phyloP scores from a whole-genome alignment of 495 filamentous ascomycete species.

The Podospora anserina region DNA sequence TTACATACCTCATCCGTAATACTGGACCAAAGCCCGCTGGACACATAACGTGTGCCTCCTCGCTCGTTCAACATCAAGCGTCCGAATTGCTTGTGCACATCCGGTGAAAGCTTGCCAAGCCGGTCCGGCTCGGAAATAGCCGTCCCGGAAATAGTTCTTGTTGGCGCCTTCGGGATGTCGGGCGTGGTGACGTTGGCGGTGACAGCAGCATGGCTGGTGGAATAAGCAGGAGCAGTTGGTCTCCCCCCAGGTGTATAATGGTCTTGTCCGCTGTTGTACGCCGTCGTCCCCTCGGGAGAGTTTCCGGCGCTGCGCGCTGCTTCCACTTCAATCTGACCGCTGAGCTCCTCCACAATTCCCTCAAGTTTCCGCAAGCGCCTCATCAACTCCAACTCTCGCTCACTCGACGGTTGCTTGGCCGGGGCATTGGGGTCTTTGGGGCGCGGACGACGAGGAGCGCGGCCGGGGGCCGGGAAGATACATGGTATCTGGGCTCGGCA shows the following conservation, averaged over 20 bases:
- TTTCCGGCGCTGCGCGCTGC: conserved; percentile 39
- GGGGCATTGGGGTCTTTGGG: conserved; percentile 55
- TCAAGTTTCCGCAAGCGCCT: conserved; percentile 75
- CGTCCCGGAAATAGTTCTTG: conserved; percentile 15
- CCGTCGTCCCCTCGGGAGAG: conserved; percentile 36
- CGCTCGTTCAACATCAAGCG: conserved; percentile 78
- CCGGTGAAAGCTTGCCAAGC: conserved; percentile 31
- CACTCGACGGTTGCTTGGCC: conserved; percentile 48
- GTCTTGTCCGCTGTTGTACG: conserved; percentile 15
- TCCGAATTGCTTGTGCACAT: conserved; percentile 68
- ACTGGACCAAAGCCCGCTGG: conserved; percentile 85
- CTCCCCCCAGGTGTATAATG: conserved; percentile 14
- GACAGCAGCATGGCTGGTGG: conserved; percentile 17
- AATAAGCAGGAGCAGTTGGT: conserved; percentile 18
- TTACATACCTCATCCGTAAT: conserved; percentile 68
- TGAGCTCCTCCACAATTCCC: conserved; percentile 66
- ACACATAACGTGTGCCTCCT: conserved; percentile 78
- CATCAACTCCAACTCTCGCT: conserved; percentile 69
- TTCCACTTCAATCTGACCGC: conserved; percentile 53
- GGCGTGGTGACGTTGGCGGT: background rate
- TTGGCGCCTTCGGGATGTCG: conserved; percentile 10
- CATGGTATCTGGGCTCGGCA: conserved; percentile 73
- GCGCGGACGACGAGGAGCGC: conserved; percentile 69
- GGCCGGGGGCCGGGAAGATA: conserved; percentile 76
- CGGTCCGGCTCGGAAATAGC: conserved; percentile 17